Evolutionary conservation across 192 early-diverging fungal species (phyloP), one percentile per base, ranked within the genome.

Genomic region (Podila clonocystis): DNA sequence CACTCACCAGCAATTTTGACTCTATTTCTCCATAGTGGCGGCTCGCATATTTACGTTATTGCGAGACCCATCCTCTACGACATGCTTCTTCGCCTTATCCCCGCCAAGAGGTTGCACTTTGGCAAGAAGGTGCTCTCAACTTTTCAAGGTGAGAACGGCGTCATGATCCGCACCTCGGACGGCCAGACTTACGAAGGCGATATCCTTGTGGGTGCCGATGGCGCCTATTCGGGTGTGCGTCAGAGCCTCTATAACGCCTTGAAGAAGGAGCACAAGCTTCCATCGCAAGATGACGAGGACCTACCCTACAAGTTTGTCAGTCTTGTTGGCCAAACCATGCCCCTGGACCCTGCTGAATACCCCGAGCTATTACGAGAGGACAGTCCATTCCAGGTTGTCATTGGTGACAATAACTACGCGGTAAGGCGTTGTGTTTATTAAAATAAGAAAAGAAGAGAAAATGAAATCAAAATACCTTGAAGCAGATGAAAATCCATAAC

Each of bases 191-290:
- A 24, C 11, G 22, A 38, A 0, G 65, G 52, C 0, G 50, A 58
- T 3, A 67, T 67, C 9, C 49, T 67, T 67, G 65, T 67, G 0
- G 65, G 52, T 9, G 49, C 50, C 41, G 65, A 67, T 13, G 65
- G 65, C 2, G 65, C 65, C 20, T 26, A 67, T 52, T 36, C 30
- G 8, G 11, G 30, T 1, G 65, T 67, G 0, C 65, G 52, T 0
- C 65, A 67, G 50, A 67, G 22, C 49, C 17, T 67, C 2, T 67
- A 67, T 9, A 31, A 67, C n/a, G 22, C 6, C 5, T 15, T 58
- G 1, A 36, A 31, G 20, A 67, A 26, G 0, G 50, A 41, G 3
- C n/a, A 5, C 5, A 31, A 1, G 9, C 9, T 67, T 4, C 65
- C 65, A 1, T 9, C 28, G 0, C 34, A 20, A 1, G 65, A 67